Evolutionary conservation across 1,284 basidiomycete species (phyloP).

Genomic region (Moesziomyces sp.): DNA sequence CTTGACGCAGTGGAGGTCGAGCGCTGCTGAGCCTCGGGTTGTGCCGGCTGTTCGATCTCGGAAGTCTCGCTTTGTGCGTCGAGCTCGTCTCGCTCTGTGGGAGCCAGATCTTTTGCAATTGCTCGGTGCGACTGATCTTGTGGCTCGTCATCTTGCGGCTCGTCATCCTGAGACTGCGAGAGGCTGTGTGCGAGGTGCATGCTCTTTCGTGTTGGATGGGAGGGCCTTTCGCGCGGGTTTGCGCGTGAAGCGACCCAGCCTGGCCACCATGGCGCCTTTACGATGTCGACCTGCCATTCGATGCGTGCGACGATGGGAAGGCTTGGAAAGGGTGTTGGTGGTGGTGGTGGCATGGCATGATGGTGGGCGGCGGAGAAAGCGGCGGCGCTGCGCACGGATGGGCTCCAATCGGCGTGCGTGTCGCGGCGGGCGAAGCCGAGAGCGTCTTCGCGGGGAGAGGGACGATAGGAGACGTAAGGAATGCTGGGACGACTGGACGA

Average conservation of each 20-base stretch:
- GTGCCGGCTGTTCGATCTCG: too few species aligned
- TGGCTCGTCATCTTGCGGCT: not conserved
- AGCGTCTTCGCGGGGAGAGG: conserved; percentile 28
- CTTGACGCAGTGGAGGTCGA: too few species aligned
- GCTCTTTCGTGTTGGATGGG: conserved; percentile 14
- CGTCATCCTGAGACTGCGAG: conserved; percentile 5
- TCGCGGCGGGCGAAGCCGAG: conserved; percentile 17
- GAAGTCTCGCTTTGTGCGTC: too few species aligned
- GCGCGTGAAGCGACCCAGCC: conserved; percentile 27
- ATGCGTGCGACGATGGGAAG: conserved; percentile 63
- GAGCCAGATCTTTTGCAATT: too few species aligned
- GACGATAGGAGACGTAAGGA: conserved; percentile 17
- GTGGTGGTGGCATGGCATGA: not conserved
- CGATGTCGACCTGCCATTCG: conserved; percentile 63
- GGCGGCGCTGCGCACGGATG: conserved; percentile 20
- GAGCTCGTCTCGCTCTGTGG: too few species aligned
- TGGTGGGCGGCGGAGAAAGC: conserved; percentile 15
- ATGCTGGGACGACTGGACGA: conserved; percentile 22
- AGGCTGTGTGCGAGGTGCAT: conserved; percentile 18
- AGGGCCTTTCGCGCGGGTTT: not conserved
- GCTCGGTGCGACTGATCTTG: not conserved
- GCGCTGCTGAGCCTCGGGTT: too few species aligned
- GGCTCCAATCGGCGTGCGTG: conserved; percentile 27
- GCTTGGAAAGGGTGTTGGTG: conserved; percentile 14
- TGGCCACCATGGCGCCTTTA: conserved; percentile 61